phyloP scores from a whole-genome alignment of 2,329 filamentous ascomycete genomes.

The Xylogone sp. region DNA sequence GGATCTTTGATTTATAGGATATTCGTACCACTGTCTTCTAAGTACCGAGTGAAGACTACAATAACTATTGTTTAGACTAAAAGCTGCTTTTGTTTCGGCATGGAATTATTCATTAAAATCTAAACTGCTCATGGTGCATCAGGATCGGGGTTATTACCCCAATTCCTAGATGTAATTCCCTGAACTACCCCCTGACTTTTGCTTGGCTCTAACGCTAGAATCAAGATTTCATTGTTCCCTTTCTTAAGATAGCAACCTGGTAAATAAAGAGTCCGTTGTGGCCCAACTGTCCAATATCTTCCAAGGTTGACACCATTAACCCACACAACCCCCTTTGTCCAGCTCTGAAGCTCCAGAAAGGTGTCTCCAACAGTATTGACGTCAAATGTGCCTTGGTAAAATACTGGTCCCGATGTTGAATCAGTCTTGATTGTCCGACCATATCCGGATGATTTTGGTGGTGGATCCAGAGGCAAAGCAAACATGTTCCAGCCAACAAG shows the following conservation, averaged over 20 bases:
- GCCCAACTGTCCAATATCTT: constrained; percentile 43
- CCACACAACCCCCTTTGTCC: constrained; percentile 42
- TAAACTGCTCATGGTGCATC: constrained; percentile 14
- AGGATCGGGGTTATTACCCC: constrained; percentile 29
- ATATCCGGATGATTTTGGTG: constrained; percentile 9
- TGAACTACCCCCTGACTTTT: constrained; percentile 9
- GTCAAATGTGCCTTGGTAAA: constrained; percentile 29
- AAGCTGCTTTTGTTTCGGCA: no score
- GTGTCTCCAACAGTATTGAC: constrained; percentile 27
- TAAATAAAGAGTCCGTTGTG: constrained; percentile 44
- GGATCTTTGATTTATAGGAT: no score
- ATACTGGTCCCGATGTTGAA: constrained; percentile 11
- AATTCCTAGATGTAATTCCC: constrained; percentile 20
- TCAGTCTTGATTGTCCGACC: not conserved
- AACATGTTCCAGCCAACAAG: constrained; percentile 38
- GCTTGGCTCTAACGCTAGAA: constrained; percentile 42
- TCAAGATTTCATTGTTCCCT: constrained; percentile 34
- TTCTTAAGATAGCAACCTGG: constrained; percentile 35
- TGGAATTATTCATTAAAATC: no score
- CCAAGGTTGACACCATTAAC: constrained; percentile 43
- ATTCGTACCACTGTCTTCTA: no score
- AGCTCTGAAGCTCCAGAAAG: constrained; percentile 35
- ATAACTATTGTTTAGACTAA: no score
- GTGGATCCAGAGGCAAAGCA: constrained; percentile 30
- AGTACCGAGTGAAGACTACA: no score